These are phyloP conservation scores for Plasmodium cynomolgi DNA, from an alignment of 169 alveolate genomes.

Conservation along the genomic window DNA sequence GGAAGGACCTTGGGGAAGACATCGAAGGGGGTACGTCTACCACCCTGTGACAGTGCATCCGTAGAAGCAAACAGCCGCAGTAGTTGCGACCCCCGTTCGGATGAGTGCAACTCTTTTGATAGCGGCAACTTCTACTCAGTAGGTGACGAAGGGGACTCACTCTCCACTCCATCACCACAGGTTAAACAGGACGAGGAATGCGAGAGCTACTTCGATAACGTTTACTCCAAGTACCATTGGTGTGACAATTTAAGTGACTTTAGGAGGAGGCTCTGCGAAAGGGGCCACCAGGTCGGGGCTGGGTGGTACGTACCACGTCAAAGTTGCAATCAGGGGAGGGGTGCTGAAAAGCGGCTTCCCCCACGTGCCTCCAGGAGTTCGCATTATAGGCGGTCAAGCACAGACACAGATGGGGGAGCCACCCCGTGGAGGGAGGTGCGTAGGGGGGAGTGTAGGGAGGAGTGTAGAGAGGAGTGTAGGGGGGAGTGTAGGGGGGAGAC, in stretches of 20 bases:
- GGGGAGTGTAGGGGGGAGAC: neutral
- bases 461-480: neutral
- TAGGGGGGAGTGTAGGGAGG: neutral
- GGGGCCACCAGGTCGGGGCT: neutral
- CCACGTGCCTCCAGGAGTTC: neutral
- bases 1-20: neutral
- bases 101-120: neutral
- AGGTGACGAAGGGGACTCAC: neutral
- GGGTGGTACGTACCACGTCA: neutral
- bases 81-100: neutral
- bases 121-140: slow-evolving; percentile 31
- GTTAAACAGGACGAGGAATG: neutral
- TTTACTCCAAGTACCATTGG: slow-evolving; percentile 33
- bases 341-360: neutral
- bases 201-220: slow-evolving; percentile 18
- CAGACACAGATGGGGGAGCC: neutral
- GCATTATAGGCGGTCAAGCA: slow-evolving; percentile 3
- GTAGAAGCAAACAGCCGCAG: neutral
- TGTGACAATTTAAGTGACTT: slow-evolving; percentile 1
- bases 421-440: neutral
- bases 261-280: neutral
- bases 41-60: neutral
- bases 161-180: neutral
- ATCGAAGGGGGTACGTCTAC: neutral
- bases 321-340: neutral